Evolutionary conservation across 2,329 filamentous ascomycete species (phyloP), one percentile per base, ranked within the genome.

Genomic region (Alternaria alternata): DNA sequence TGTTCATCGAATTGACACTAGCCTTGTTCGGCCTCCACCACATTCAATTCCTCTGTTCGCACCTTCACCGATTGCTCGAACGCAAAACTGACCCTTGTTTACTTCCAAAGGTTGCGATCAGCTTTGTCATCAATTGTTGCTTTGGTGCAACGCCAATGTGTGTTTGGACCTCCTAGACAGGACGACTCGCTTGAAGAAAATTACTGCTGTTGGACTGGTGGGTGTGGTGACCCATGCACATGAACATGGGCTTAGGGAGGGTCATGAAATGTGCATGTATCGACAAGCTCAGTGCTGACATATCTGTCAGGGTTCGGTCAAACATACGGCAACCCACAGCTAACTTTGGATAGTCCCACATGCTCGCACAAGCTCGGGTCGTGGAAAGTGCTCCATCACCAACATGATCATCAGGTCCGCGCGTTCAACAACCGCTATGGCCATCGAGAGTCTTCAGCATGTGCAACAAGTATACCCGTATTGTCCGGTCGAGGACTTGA

Each of bases 251-350:
- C 18, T n/a, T 42, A 18, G 24, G 43, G 24, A 24, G 32, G 16
- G 22, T 24, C 20, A 39, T 28, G 5, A 24, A 12, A 12, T 43
- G 12, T 12, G 34, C 28, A 34, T 30, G 2, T 34, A 26, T 38
- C 49, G 34, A 44, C 44, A 36, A 22, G 41, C 41, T 12, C 16
- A 16, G 12, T 6, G 16, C 41, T 38, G 36, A 6, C n/a, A 16
- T 24, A 3, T 24, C 36, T 32, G 28, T 28, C 28, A 24, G 18
- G 38, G 12, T 24, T 41, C 16, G 14, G 16, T 34, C 24, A 28
- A 36, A 30, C n/a, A 4, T 34, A 51, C 52, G 46, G 52, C n/a
- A 44, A 46, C 38, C 38, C 14, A 51, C 57, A 56, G 32, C n/a
- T 11, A 22, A 26, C 38, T n/a, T 36, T 20, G n/a, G 11, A 16